phyloP scores from a whole-genome alignment of 2,329 filamentous ascomycete genomes.

The Phialemonium atrogriseum region DNA sequence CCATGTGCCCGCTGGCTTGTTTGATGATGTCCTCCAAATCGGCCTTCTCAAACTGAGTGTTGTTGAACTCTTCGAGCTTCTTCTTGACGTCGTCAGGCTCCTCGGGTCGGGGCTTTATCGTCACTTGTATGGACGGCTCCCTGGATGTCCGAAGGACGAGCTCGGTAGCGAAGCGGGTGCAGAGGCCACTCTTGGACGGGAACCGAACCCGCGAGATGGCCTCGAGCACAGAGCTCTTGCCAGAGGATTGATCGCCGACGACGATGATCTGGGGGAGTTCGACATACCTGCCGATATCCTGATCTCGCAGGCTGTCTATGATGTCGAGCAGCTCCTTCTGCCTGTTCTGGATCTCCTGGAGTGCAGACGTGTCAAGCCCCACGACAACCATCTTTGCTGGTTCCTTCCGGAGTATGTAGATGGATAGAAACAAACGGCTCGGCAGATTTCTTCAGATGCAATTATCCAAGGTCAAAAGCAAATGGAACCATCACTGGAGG shows the following conservation, averaged over 20 bases:
- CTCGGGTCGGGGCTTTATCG: background rate
- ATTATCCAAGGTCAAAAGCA: too few species aligned
- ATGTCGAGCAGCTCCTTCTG: slow-evolving; percentile 9
- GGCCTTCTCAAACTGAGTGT: slow-evolving; percentile 8
- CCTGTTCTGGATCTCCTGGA: background rate
- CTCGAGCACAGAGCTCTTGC: slow-evolving; percentile 14
- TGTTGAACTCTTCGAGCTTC: slow-evolving; percentile 5
- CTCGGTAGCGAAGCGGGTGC: slow-evolving; percentile 15
- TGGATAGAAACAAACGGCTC: too few species aligned
- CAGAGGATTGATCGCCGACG: slow-evolving; percentile 12
- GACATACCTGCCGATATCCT: slow-evolving; percentile 6
- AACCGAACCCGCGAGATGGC: slow-evolving; percentile 13
- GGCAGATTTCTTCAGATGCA: too few species aligned
- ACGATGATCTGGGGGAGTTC: slow-evolving; percentile 13
- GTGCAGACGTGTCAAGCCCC: too few species aligned
- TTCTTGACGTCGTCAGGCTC: background rate
- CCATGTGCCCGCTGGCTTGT: slow-evolving; percentile 31
- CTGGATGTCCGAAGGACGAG: slow-evolving; percentile 9
- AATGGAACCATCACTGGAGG: too few species aligned
- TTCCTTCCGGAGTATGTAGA: too few species aligned
- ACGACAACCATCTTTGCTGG: too few species aligned
- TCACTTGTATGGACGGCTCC: slow-evolving; percentile 7
- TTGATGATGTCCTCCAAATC: slow-evolving; percentile 26
- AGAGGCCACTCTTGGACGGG: slow-evolving; percentile 9
- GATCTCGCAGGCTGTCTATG: slow-evolving; percentile 8